phyloP scores from a whole-genome alignment of 306 rosid genomes.

The Albizia julibrissin region DNA sequence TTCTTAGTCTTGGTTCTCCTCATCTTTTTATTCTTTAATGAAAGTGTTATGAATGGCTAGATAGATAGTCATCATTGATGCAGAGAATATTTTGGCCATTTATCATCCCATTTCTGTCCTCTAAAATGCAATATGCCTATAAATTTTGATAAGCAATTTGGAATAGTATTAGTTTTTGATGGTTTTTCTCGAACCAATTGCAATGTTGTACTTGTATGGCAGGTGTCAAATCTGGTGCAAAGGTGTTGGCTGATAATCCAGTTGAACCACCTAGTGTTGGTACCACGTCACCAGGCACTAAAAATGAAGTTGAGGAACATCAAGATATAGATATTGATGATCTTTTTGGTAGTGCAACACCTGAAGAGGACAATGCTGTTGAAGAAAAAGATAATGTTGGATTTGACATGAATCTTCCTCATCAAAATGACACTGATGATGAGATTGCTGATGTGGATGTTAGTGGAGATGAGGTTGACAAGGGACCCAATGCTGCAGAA shows the following conservation, averaged over 20 bases:
- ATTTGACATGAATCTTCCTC: conserved; percentile 58
- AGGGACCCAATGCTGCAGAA: conserved; percentile 89
- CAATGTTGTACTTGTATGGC: conserved; percentile 30
- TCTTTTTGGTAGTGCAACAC: conserved; percentile 66
- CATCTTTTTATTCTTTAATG: not conserved
- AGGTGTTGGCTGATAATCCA: conserved; percentile 47
- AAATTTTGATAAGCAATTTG: not conserved
- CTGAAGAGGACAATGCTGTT: conserved; percentile 58
- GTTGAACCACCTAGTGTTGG: conserved; percentile 47
- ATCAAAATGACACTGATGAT: conserved; percentile 65
- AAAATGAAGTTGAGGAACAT: conserved; percentile 64
- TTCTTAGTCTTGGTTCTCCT: not conserved
- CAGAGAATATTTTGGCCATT: not conserved
- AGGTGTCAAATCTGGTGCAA: conserved; percentile 60
- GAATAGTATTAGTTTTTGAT: not conserved
- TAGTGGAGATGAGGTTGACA: conserved; percentile 85
- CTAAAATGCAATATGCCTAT: not conserved
- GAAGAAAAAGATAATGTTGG: conserved; percentile 66
- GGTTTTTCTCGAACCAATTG: conserved; percentile 5
- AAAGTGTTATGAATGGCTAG: not conserved
- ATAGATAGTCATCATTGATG: not conserved
- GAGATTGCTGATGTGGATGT: conserved; percentile 90
- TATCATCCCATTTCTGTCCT: not conserved
- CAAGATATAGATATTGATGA: conserved; percentile 70
- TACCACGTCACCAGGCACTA: conserved; percentile 55